phyloP scores from a whole-genome alignment of 2,329 filamentous ascomycete species.

The Trichoderma atrobrunneum region DNA sequence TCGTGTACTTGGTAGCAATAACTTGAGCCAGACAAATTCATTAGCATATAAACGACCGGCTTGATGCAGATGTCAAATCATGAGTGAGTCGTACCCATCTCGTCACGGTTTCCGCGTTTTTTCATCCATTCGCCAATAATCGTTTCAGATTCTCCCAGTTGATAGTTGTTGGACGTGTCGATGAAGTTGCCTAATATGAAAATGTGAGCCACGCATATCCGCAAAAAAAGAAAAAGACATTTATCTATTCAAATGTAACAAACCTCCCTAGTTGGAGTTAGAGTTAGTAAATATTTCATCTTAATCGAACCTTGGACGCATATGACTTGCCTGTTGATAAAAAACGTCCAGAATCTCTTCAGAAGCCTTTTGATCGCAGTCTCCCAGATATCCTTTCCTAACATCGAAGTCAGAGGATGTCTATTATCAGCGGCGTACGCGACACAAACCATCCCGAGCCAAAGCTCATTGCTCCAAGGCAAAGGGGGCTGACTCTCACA shows the following conservation, averaged over 20 bases:
- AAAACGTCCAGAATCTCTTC: conserved; percentile 67
- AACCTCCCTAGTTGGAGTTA: conserved; percentile 21
- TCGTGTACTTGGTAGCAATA: conserved; percentile 68
- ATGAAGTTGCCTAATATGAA: conserved; percentile 62
- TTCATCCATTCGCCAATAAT: conserved; percentile 73
- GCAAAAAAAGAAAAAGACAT: too few relatives aligned
- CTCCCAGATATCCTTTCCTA: conserved; percentile 58
- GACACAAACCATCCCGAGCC: conserved; percentile 39
- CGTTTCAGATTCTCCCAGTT: conserved; percentile 57
- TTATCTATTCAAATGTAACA: background rate
- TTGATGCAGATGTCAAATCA: too few relatives aligned
- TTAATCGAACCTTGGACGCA: background rate
- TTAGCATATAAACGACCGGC: background rate
- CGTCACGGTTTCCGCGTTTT: conserved; percentile 58
- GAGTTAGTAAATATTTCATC: background rate
- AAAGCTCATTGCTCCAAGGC: conserved; percentile 64
- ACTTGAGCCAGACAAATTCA: conserved; percentile 39
- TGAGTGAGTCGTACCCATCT: conserved; percentile 49
- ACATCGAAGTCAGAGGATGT: background rate
- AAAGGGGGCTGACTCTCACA: conserved; percentile 63
- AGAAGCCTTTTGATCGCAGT: conserved; percentile 59
- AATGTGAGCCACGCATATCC: background rate
- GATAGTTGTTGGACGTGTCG: conserved; percentile 69
- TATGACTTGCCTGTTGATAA: conserved; percentile 48
- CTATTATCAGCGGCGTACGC: background rate